Evolutionary conservation across 805 yeast genomes (phyloP).

Genomic region (Torulaspora indica): DNA sequence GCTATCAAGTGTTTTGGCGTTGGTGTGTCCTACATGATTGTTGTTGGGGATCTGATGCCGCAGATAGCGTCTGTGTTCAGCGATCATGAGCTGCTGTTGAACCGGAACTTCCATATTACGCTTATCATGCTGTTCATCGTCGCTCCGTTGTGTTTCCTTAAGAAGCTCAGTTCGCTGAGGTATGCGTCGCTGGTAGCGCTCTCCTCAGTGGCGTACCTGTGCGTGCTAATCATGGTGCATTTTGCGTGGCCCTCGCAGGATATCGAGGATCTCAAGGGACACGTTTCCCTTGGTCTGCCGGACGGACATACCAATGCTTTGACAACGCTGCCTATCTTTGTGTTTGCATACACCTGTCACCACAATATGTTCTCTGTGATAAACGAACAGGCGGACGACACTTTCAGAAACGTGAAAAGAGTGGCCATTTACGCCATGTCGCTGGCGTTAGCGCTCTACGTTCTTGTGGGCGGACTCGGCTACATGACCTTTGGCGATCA

Average conservation of each 20-base stretch:
- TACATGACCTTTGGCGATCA: conserved; percentile 81
- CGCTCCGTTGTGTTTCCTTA: conserved; percentile 59
- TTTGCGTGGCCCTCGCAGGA: conserved; percentile 38
- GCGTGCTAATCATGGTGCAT: conserved; percentile 69
- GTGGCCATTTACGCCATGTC: conserved; percentile 53
- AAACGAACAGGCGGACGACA: conserved; percentile 65
- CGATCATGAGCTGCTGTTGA: conserved; percentile 35
- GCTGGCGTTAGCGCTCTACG: conserved; percentile 57
- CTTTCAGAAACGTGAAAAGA: conserved; percentile 43
- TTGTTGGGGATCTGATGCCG: conserved; percentile 69
- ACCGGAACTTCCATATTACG: conserved; percentile 59
- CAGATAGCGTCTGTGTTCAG: conserved; percentile 39
- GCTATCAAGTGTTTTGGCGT: conserved; percentile 71
- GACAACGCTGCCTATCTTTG: conserved; percentile 81
- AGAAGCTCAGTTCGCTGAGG: conserved; percentile 74
- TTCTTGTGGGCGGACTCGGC: conserved; percentile 74
- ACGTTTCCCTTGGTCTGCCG: conserved; percentile 46
- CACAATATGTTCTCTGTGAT: conserved; percentile 89
- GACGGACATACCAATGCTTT: conserved; percentile 45
- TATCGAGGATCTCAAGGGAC: conserved; percentile 41
- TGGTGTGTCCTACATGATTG: conserved; percentile 60
- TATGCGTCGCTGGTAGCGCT: conserved; percentile 82
- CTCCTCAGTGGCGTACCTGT: conserved; percentile 71
- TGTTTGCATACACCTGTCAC: conserved; percentile 93
- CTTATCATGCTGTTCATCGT: conserved; percentile 46